Conservation (phyloP, 2,329 filamentous ascomycete species). For the Alternaria conjuncta region DNA sequence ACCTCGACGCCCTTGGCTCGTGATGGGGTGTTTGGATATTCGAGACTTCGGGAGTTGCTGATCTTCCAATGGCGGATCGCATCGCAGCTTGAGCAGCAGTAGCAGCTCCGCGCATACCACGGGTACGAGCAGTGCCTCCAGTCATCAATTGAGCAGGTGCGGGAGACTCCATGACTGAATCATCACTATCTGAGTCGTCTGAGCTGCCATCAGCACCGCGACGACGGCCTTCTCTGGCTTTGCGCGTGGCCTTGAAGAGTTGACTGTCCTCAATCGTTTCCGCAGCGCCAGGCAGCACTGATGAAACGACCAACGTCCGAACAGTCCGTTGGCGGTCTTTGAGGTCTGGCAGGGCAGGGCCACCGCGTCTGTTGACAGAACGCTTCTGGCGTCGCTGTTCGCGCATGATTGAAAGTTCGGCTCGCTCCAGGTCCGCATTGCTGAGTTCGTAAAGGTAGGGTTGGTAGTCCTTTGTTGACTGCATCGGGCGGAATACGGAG, state of each 20-base stretch:
- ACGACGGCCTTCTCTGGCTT: conserved; percentile 59
- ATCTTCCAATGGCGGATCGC: conserved; percentile 75
- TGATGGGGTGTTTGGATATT: conserved; percentile 60
- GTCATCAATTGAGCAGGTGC: conserved; percentile 68
- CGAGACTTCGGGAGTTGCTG: conserved; percentile 83
- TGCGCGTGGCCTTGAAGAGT: conserved; percentile 72
- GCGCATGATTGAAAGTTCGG: conserved; percentile 89
- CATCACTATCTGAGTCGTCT: conserved; percentile 90
- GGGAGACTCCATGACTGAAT: conserved; percentile 85
- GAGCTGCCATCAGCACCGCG: conserved; percentile 74
- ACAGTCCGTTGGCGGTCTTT: conserved; percentile 95
- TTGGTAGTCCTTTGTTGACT: conserved; percentile 91
- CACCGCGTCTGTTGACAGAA: conserved; percentile 90
- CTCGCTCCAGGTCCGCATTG: conserved; percentile 86
- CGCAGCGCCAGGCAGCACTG: conserved; percentile 87
- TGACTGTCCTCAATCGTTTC: conserved; percentile 81
- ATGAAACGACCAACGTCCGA: conserved; percentile 88
- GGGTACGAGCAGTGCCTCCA: conserved; percentile 80
- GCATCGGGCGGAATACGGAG: conserved; percentile 85
- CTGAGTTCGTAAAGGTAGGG: conserved; percentile 94
- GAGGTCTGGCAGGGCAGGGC: conserved; percentile 91
- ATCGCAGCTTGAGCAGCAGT: conserved; percentile 86
- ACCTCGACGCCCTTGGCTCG: conserved; percentile 73
- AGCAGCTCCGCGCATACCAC: conserved; percentile 88
- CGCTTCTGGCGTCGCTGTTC: conserved; percentile 95